These are phyloP conservation scores for Dipteronia dyeriana DNA, from an alignment of 345 rosid genomes.

Conservation along the genomic window DNA sequence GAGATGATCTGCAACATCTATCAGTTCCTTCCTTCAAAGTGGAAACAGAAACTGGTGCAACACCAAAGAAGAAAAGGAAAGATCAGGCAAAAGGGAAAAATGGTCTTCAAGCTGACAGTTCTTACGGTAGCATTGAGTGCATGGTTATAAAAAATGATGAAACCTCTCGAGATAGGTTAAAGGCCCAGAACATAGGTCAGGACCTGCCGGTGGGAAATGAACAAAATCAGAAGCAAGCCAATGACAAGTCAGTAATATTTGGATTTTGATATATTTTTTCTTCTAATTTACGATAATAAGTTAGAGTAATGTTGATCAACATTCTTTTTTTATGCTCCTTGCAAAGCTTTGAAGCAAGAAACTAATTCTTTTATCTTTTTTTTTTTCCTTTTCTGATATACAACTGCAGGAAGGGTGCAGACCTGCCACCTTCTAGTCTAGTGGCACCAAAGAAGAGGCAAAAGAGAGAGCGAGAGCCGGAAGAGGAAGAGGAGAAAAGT, in stretches of 20 bases:
- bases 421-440: conserved; percentile 4
- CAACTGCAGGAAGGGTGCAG: not conserved
- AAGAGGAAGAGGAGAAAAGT: not conserved
- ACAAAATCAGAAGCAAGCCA: not conserved
- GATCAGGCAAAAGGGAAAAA: not conserved
- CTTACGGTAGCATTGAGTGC: no score
- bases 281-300: no score
- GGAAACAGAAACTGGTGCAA: conserved; percentile 12
- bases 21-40: not conserved
- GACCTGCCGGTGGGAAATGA: not conserved
- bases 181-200: not conserved
- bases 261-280: not conserved
- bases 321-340: not conserved
- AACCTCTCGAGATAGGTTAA: not conserved
- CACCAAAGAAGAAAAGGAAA: conserved; percentile 24
- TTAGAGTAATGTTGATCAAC: not conserved
- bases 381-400: not conserved
- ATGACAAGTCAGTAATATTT: conserved; percentile 9
- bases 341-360: not conserved
- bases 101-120: not conserved
- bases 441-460: conserved; percentile 24
- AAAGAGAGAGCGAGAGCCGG: not conserved
- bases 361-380: not conserved
- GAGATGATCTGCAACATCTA: conserved; percentile 4
- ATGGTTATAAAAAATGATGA: conserved; percentile 3